Base-by-base conservation (phyloP, 352 stramenopile species). In the Aphanomyces cochlioides region DNA sequence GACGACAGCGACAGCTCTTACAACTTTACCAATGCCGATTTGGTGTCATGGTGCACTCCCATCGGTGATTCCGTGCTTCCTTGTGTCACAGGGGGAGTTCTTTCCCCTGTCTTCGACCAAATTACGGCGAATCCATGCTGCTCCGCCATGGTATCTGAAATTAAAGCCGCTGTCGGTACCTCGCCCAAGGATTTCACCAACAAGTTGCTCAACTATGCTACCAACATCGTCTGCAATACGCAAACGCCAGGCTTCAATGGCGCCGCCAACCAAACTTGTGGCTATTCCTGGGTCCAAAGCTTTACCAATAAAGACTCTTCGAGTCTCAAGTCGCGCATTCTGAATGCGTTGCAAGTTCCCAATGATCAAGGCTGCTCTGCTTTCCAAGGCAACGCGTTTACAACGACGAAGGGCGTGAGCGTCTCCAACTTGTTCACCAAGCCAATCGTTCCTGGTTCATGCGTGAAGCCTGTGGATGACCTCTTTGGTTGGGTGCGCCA, bases 321-420 rank as follows among this genome's bases (percentile, higher is more conserved):
- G 45, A 70, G 3, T 69, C 75, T 4, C 77, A 86, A 34, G 41
- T 36, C 15, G 17, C 43, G 34, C 47, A 41, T n/a, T n/a, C 15
- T 75, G 2, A 48, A 65, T 8, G 50, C 80, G 4, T 36, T 69
- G 2, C 74, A 85, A 47, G 76, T 89, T 43, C 76, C 81, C 0
- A 85, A 80, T 28, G 67, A 78, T 34, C 73, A 80, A 45, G 80
- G 78, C 47, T 89, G 79, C 74, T 70, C 72, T 21, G 75, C 78
- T 4, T 76, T 85, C 47, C 73, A 40, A 0, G 80, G 74, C n/a
- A 73, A 76, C 17, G 12, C 56, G 2, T 87, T 87, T 75, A 78
- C 59, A 34, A 82, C 71, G 41, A 83, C 81, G 1, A 69, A 72
- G 4, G 64, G 67, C 3, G 47, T 57, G n/a, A 17, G 17, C 28